These are phyloP conservation scores for Shiraia sp. DNA, from an alignment of 2,329 filamentous ascomycete species.

Conservation along the genomic window DNA sequence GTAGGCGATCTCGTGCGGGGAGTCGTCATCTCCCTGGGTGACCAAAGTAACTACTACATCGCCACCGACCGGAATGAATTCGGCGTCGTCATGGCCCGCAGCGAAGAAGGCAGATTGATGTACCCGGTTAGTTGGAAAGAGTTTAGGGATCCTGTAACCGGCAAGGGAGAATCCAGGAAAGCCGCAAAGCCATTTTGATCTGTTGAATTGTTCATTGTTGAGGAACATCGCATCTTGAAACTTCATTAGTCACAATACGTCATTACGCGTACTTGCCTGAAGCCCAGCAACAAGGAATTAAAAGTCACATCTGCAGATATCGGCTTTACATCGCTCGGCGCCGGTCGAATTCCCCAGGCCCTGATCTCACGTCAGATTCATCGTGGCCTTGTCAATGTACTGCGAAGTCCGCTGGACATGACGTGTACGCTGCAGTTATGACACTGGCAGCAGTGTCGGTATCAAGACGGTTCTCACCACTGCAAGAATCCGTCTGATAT, in stretches of 20 bases:
- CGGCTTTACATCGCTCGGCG: too few relatives aligned
- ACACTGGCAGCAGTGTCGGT: too few relatives aligned
- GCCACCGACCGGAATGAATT: slow-evolving; percentile 88
- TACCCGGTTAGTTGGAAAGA: slow-evolving; percentile 94
- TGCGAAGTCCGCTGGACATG: too few relatives aligned
- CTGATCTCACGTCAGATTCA: too few relatives aligned
- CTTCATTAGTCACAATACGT: neutral
- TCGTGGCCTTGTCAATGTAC: too few relatives aligned
- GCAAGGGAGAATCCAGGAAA: slow-evolving; percentile 78
- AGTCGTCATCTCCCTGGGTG: slow-evolving; percentile 85
- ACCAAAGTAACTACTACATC: slow-evolving; percentile 95
- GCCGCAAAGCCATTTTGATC: slow-evolving; percentile 80
- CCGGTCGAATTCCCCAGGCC: too few relatives aligned
- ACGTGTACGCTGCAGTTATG: too few relatives aligned
- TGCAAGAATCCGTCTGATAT: too few relatives aligned
- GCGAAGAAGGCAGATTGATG: slow-evolving; percentile 87
- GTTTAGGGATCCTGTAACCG: slow-evolving; percentile 82
- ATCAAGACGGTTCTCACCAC: too few relatives aligned
- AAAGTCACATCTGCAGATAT: too few relatives aligned
- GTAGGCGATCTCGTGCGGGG: slow-evolving; percentile 91
- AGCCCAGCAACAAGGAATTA: too few relatives aligned
- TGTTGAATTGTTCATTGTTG: neutral
- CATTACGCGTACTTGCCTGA: neutral
- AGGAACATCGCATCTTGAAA: too few relatives aligned
- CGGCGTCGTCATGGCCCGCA: slow-evolving; percentile 90